These are phyloP conservation scores for Ashbya aceris DNA, from an alignment of 1,139 yeast species.

Conservation along the genomic window DNA sequence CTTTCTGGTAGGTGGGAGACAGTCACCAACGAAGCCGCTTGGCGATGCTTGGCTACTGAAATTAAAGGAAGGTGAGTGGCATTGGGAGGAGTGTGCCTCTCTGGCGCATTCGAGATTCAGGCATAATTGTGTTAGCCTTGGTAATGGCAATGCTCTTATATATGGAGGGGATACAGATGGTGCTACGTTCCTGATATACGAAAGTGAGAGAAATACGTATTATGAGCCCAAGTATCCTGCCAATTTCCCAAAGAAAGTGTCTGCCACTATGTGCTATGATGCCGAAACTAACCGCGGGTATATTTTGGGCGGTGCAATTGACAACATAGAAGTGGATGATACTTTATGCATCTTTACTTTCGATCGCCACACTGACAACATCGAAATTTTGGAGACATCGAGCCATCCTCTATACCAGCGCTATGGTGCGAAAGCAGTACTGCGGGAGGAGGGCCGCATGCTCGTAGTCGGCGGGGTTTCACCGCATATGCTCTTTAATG, in stretches of 20 bases:
- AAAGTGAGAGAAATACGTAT: slow-evolving; percentile 1
- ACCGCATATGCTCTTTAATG: not conserved
- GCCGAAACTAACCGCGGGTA: not conserved
- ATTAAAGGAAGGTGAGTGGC: not conserved
- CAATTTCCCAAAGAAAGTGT: not conserved
- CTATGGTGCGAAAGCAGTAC: not conserved
- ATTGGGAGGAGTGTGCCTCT: not conserved
- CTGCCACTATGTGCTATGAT: not conserved
- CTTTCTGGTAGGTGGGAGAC: not conserved
- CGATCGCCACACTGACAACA: not conserved
- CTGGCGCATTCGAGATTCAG: not conserved
- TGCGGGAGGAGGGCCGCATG: not conserved
- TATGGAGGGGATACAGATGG: slow-evolving; percentile 42
- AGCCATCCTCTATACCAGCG: not conserved
- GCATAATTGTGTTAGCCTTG: not conserved
- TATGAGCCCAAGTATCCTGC: not conserved
- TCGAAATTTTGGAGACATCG: not conserved
- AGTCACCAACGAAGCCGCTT: not conserved
- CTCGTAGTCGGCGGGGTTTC: not conserved
- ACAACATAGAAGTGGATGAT: not conserved
- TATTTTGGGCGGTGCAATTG: not conserved
- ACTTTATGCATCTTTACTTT: not conserved
- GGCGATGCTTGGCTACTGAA: not conserved
- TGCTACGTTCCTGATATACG: slow-evolving; percentile 21
- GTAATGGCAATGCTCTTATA: slow-evolving; percentile 22